phyloP scores from a whole-genome alignment of 2,329 filamentous ascomycete species.

The Scytalidium lignicola region DNA sequence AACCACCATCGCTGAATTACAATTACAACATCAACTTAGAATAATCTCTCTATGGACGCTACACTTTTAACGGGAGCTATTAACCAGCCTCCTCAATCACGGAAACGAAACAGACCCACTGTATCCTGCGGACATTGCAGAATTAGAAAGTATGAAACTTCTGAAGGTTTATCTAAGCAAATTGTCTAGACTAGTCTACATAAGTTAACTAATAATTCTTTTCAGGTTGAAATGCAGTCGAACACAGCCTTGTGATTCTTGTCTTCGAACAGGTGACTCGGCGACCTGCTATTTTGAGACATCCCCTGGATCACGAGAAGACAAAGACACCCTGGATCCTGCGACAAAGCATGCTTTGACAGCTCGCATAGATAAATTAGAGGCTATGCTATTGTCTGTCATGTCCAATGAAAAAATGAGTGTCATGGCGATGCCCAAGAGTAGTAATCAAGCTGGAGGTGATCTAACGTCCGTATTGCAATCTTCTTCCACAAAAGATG shows the following conservation, averaged over 20 bases:
- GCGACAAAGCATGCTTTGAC: slow-evolving; percentile 3
- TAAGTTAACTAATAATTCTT: not conserved
- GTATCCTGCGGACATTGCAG: slow-evolving; percentile 2
- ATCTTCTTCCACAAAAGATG: not conserved
- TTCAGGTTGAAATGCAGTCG: slow-evolving; percentile 3
- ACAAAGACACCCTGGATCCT: slow-evolving; percentile 1
- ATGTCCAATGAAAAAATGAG: not conserved
- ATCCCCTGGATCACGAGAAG: not conserved
- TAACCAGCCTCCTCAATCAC: not conserved
- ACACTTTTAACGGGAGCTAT: too few species aligned
- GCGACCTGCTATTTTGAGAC: slow-evolving; percentile 8
- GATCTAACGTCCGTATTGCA: not conserved
- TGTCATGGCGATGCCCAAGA: not conserved
- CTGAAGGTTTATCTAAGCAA: too few species aligned
- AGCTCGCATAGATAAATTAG: slow-evolving; percentile 9
- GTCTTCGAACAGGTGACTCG: slow-evolving; percentile 9
- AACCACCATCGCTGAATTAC: too few species aligned
- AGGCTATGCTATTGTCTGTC: slow-evolving; percentile 6
- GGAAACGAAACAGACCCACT: slow-evolving; percentile 1
- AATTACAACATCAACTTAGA: too few species aligned
- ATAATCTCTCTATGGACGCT: too few species aligned
- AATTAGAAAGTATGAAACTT: slow-evolving; percentile 2
- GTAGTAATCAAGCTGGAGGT: not conserved
- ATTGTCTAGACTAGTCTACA: too few species aligned
- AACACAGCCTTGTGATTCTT: slow-evolving; percentile 11